Evolutionary conservation across 164 flowering plant genomes (phyloP), one percentile per base, ranked within the genome.

Genomic region (Macadamia tetraphylla): DNA sequence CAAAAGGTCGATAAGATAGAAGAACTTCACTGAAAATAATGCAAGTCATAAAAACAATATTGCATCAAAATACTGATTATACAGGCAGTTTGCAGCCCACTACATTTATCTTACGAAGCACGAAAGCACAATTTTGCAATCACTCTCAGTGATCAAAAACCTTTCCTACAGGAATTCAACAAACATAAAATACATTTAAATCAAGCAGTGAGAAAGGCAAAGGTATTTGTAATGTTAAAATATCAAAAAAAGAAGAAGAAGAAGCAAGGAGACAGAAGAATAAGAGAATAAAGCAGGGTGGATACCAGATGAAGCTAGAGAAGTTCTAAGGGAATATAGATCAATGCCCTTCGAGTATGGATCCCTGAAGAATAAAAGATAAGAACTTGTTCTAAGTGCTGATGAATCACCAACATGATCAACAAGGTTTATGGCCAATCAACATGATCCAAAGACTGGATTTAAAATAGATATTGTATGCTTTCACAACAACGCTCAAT

Each of bases 291-390:
- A 18, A 44, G 64, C 23, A 23, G 23, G 67, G 2, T 62, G 18
- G 51, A 44, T 84, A 90, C 98, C 96, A 66, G 73, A 79, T 60
- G 83, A 81, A 73, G 86, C 86, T 43, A 82, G 71, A 68, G 87
- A 75, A 57, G 79, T 77, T 72, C 80, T 85, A 42, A 87, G 72
- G 66, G 75, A 79, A 70, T 82, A 85, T 43, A 80, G 46, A 65
- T 82, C 81, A 66, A 87, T 75, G 49, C 92, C 89, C 72, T 77
- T 78, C 1, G 96, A 83, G 71, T 84, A 85, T 57, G 93, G 96
- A 81, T 89, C 92, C 98, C 98, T 93, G 80, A 66, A 66, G 59
- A 31, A 53, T 9, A 52, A 55, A 63, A 63, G 17, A 66, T 46
- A 8, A 9, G 23, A 58, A 53, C 23, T 14, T 63, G 63, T 9